Percentiles rank a stretch among this genome's conserved stretches.
Conservation (phyloP, 768 basidiomycete species). For the Asterophora lycoperdoides region DNA sequence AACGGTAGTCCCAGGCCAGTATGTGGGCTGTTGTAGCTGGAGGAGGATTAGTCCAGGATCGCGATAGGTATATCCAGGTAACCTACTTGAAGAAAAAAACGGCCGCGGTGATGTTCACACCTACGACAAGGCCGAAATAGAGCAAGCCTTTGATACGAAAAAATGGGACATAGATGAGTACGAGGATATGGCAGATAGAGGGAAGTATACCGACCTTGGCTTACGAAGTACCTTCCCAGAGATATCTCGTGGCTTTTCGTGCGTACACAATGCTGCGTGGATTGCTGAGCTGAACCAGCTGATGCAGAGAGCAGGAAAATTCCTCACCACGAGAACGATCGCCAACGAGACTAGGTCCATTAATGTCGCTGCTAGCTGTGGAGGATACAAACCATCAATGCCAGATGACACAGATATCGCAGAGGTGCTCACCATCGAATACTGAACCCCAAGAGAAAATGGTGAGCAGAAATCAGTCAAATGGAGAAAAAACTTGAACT, state of each 20-base stretch:
- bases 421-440: conserved; percentile 17
- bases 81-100: conserved; percentile 32
- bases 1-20: conserved; percentile 34
- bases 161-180: no score
- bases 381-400: background rate
- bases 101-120: conserved; percentile 27
- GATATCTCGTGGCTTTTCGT: conserved; percentile 26
- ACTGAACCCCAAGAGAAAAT: conserved; percentile 9
- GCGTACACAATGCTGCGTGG: conserved; percentile 25
- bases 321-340: conserved; percentile 31
- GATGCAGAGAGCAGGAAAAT: background rate
- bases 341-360: conserved; percentile 37
- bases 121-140: conserved; percentile 28
- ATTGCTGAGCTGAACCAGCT: background rate
- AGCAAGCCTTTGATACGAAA: conserved; percentile 29
- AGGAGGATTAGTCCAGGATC: no score
- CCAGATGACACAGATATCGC: background rate
- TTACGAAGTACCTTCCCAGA: conserved; percentile 32
- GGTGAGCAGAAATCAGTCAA: background rate
- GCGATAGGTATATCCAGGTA: no score
- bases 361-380: conserved; percentile 29
- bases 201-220: conserved; percentile 32
- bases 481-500: conserved; percentile 12
- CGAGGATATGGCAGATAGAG: background rate
- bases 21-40: conserved; percentile 27